phyloP scores from a whole-genome alignment of 2,329 filamentous ascomycete genomes.

The Coniochaeta sp. region DNA sequence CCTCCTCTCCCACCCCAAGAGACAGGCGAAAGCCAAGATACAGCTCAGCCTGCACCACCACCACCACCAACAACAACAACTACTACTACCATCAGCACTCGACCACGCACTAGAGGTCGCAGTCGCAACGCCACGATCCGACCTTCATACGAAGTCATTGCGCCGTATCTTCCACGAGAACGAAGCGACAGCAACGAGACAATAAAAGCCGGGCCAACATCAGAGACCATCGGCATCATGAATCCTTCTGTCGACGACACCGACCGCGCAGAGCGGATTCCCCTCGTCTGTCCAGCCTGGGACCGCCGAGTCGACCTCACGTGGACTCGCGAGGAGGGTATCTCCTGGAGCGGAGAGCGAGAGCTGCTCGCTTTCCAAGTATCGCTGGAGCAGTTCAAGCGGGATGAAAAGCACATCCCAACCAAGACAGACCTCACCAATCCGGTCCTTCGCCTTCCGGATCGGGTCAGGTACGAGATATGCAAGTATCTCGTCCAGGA shows the following conservation, averaged over 20 bases:
- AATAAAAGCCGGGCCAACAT: neutral
- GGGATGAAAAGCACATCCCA: neutral
- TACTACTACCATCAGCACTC: neutral
- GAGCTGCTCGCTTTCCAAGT: constrained; percentile 1
- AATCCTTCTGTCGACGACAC: neutral
- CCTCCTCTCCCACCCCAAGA: neutral
- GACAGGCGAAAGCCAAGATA: neutral
- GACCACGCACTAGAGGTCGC: neutral
- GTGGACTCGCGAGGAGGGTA: constrained; percentile 7
- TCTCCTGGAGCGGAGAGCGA: neutral
- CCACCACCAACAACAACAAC: no score
- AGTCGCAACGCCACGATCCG: neutral
- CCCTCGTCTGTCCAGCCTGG: constrained; percentile 8
- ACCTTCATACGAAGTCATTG: neutral
- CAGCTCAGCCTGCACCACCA: neutral
- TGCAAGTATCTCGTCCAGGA: constrained; percentile 11
- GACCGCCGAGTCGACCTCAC: constrained; percentile 15
- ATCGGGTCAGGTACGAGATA: constrained; percentile 14
- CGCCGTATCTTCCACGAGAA: neutral
- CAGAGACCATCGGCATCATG: neutral
- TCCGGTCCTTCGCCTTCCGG: constrained; percentile 13
- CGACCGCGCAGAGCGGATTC: neutral
- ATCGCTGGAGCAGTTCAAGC: neutral
- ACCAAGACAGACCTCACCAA: constrained; percentile 8
- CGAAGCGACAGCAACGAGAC: neutral